Evolutionary conservation across 257 asterid species (phyloP), one percentile per base, ranked within the genome.

Genomic region (Primulina huaijiensis): DNA sequence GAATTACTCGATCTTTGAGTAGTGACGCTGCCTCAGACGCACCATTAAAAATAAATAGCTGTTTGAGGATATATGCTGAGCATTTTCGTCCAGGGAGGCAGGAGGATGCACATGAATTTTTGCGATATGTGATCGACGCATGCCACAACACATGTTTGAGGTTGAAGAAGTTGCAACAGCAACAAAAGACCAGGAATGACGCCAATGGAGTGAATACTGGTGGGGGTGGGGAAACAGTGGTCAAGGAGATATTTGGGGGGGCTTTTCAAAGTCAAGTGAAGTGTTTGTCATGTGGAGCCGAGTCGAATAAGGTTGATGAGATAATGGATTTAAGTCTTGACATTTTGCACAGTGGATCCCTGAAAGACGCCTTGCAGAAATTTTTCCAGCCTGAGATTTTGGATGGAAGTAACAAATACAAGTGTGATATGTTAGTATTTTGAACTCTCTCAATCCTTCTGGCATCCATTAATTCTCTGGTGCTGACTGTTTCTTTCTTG

Each of bases 281-380:
- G 78, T 94, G 99, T 77, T 85, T 94, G 88, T 85, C 98, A 20
- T 94, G 99, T 81, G 99, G 98, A 60, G 77, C 87, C 4, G 98
- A 91, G 84, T 94, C 99, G 52, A 94, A 91, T 82, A 94, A 91
- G 87, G 92, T 86, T 59, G 99, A 94, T 65, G 99, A 94, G 82
- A 94, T 91, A 74, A 94, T 94, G 98, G 99, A 94, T 81, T 81
- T 91, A 65, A 89, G 98, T 83, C 96, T 94, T 76, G 99, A 94
- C 82, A 85, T 94, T 64, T 72, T 94, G 88, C 96, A 91, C 40
- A 79, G 87, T 62, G 83, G 88, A 60, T 94, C 99, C 5, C 92
- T 94, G 57, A 83, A 76, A 74, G 97, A 89, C 76, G 89, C 98
- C 74, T 72, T 94, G 77, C 92, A 84, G 82, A 89, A 78, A 79